These are phyloP conservation scores for Sanghuangporus sanghuang DNA, from an alignment of 1,284 basidiomycete species.

Conservation along the genomic window DNA sequence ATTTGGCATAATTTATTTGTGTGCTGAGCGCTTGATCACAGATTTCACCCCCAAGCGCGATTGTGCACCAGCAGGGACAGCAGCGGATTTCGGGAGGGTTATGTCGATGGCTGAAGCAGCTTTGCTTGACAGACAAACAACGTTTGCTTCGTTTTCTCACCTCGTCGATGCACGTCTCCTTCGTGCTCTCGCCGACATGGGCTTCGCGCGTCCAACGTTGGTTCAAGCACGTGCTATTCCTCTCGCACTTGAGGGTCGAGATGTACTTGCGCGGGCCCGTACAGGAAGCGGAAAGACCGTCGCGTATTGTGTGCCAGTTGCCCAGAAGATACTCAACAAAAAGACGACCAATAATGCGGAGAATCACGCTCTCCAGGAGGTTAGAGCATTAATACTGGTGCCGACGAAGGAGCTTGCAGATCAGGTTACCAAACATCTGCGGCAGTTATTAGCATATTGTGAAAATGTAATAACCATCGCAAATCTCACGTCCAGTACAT, in stretches of 20 bases:
- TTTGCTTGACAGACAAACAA: slow-evolving; percentile 46
- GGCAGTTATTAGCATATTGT: slow-evolving; percentile 65
- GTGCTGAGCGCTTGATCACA: too few relatives aligned
- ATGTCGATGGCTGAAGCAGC: slow-evolving; percentile 32
- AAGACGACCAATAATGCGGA: slow-evolving; percentile 51
- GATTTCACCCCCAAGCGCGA: too few relatives aligned
- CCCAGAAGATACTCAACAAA: slow-evolving; percentile 83
- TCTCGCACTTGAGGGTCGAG: slow-evolving; percentile 82
- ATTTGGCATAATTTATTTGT: too few relatives aligned
- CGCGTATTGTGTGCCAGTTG: slow-evolving; percentile 88
- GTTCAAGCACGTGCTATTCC: slow-evolving; percentile 83
- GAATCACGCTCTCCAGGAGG: slow-evolving; percentile 48
- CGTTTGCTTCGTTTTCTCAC: slow-evolving; percentile 66
- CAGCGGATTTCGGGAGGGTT: not conserved
- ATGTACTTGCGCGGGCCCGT: slow-evolving; percentile 90
- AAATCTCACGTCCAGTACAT: slow-evolving; percentile 77
- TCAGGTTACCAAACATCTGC: slow-evolving; percentile 78
- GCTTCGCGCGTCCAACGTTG: slow-evolving; percentile 78
- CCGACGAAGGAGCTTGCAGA: slow-evolving; percentile 93
- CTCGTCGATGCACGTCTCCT: slow-evolving; percentile 74
- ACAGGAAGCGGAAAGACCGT: slow-evolving; percentile 98
- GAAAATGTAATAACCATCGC: slow-evolving; percentile 70
- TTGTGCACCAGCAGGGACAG: too few relatives aligned
- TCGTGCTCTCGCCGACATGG: slow-evolving; percentile 74
- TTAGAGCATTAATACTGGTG: slow-evolving; percentile 84